phyloP scores from a whole-genome alignment of 225 moss, liverwort and hornwort genomes.

The Physcomitrellopsis africana region DNA sequence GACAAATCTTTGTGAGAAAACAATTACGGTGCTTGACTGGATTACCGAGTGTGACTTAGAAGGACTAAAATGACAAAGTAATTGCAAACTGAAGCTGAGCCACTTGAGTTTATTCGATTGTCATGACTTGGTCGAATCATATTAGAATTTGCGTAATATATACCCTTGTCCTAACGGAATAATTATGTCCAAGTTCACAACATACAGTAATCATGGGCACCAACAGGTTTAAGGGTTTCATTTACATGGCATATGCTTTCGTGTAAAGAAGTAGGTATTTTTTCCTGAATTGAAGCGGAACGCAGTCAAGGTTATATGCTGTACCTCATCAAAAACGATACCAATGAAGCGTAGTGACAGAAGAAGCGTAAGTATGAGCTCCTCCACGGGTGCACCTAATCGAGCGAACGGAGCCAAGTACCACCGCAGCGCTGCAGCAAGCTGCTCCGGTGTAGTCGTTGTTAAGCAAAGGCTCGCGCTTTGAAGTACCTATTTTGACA shows the following conservation, averaged over 20 bases:
- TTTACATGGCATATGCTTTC: too few relatives aligned
- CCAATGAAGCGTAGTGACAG: constrained; percentile 91
- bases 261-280: too few relatives aligned
- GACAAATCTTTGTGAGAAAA: not conserved
- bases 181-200: too few relatives aligned
- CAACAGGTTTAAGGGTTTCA: too few relatives aligned
- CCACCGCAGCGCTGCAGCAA: constrained; percentile 89
- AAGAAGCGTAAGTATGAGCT: constrained; percentile 86
- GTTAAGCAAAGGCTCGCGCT: constrained; percentile 93
- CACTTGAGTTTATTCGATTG: too few relatives aligned
- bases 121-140: too few relatives aligned
- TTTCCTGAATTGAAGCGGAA: too few relatives aligned
- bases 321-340: constrained; percentile 98
- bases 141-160: too few relatives aligned
- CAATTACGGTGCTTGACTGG: too few relatives aligned
- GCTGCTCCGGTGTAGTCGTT: constrained; percentile 94
- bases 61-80: not conserved
- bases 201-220: too few relatives aligned
- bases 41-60: not conserved
- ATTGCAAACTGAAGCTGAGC: not conserved
- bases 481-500: constrained; percentile 71
- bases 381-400: constrained; percentile 86
- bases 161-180: too few relatives aligned
- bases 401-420: constrained; percentile 67
- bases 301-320: not conserved